Evolutionary conservation across 2,329 filamentous ascomycete genomes (phyloP), one percentile per base, ranked within the genome.

Genomic region (Fusarium austroafricanum): DNA sequence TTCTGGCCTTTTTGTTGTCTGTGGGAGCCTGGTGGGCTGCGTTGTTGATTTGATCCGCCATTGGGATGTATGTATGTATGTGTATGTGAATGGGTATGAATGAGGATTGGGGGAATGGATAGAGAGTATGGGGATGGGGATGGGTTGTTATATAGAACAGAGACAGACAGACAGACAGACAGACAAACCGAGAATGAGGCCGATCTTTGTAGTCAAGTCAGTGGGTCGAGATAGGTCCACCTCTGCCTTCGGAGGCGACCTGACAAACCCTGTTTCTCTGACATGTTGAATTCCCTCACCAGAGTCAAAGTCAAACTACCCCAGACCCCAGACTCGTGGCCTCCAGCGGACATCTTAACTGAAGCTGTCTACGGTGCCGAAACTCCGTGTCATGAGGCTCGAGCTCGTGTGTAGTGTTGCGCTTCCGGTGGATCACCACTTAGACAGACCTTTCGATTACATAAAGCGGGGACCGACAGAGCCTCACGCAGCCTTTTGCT

Each of bases 171-270:
- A 35, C 23, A 39, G 23, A 23, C 43, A 67, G 57, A 67, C 51
- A 37, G 66, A 68, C 35, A 44, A 61, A 56, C 65, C 65, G 65
- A 68, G 65, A 68, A 53, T 68, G 54, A 68, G 65, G 54, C 65
- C 65, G 65, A 68, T 50, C 61, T 65, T 55, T 65, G 44, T 61
- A 65, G 54, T 51, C 11, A 3, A 10, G 28, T 37, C 45, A 37
- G 65, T 67, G 65, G 65, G 50, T 60, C 60, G 28, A 39, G 38
- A 40, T 35, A 46, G 63, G 43, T 57, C 64, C 64, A 65, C 52
- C 50, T 10, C 4, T 12, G 33, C 20, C 18, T 38, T 57, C 44
- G 44, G 39, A 35, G 56, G 31, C 56, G 31, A 61, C 23, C n/a
- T 38, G 15, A 20, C 23, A 23, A 46, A 55, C 47, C 65, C 39